These are phyloP conservation scores for Yamadazyma sp. DNA, from an alignment of 805 yeast species.

Conservation along the genomic window DNA sequence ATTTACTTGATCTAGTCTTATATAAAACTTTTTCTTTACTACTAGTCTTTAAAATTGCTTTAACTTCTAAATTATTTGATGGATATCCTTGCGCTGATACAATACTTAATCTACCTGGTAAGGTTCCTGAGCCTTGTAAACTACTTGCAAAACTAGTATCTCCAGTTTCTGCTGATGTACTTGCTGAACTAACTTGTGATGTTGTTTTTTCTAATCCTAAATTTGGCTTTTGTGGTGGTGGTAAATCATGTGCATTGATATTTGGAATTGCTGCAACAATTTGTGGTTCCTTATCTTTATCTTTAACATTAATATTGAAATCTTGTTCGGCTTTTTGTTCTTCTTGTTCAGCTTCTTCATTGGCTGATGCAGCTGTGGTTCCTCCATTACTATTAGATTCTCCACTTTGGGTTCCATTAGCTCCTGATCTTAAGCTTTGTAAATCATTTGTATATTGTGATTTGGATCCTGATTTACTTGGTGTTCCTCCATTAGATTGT, in stretches of 20 bases:
- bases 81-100: constrained; percentile 46
- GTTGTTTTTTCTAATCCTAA: constrained; percentile 17
- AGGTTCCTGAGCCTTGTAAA: constrained; percentile 29
- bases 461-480: constrained; percentile 6
- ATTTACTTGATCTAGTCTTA: constrained; percentile 60
- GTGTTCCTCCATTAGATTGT: too few species aligned
- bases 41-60: constrained; percentile 46
- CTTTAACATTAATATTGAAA: constrained; percentile 1
- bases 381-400: neutral
- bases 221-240: constrained; percentile 39
- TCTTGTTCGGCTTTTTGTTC: constrained; percentile 7
- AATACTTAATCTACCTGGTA: constrained; percentile 56
- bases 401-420: too few species aligned
- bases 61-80: constrained; percentile 45
- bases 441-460: constrained; percentile 27
- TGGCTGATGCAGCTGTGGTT: too few species aligned
- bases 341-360: constrained; percentile 5
- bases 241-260: constrained; percentile 27
- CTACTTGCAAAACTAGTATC: constrained; percentile 32
- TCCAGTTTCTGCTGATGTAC: constrained; percentile 17
- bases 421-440: constrained; percentile 36
- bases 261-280: constrained; percentile 28
- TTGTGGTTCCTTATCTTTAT: neutral
- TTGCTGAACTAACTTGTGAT: constrained; percentile 28
- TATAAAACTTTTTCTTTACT: constrained; percentile 54